Base-by-base conservation (phyloP, 768 basidiomycete species). In the Boletus rubroflammeus region DNA sequence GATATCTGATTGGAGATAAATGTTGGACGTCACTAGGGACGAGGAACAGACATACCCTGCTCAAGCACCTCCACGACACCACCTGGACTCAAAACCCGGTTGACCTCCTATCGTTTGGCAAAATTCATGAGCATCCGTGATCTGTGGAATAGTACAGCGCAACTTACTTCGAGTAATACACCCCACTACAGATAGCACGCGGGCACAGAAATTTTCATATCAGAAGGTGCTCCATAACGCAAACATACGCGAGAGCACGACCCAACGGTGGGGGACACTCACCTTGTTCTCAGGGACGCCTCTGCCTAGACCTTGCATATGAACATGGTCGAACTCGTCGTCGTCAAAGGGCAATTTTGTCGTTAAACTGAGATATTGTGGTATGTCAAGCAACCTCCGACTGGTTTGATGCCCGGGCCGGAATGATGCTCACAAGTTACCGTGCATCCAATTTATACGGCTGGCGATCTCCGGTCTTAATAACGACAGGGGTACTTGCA, bases 291-390 rank as follows among this genome's bases (percentile, higher is more conserved):
- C 89, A 6, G 86, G 87, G 29, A 90, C 81, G 15, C 81, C 87
- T 61, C 77, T 77, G 0, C 86, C 81, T 54, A 90, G 80, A 47
- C 75, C 73, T 55, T 81, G 77, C 47, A 90, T 80, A 60, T 86
- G 90, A n/a, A 91, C 82, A 66, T 87, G 82, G 67, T 91, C 89
- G 56, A 91, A 91, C 60, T 86, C 82, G 55, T 90, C 87, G 51
- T 90, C 89, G 15, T 90, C 87, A 63, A 90, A 91, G 0, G 89
- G 89, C 19, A 91, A 75, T 61, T 78, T 86, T 11, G 82, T 88
- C 44, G 88, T 87, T 61, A 91, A 70, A 67, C 88, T 90, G 57
- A 34, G 17, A 50, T 25, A 17, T 41, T 5, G 40, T 23, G 4
- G 17, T 11, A 21, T 34, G 41, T 62, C 51, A 56, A 38, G 35